These are phyloP conservation scores for Melanomma pulvis-pyrius DNA, from an alignment of 495 filamentous ascomycete genomes.

Conservation along the genomic window DNA sequence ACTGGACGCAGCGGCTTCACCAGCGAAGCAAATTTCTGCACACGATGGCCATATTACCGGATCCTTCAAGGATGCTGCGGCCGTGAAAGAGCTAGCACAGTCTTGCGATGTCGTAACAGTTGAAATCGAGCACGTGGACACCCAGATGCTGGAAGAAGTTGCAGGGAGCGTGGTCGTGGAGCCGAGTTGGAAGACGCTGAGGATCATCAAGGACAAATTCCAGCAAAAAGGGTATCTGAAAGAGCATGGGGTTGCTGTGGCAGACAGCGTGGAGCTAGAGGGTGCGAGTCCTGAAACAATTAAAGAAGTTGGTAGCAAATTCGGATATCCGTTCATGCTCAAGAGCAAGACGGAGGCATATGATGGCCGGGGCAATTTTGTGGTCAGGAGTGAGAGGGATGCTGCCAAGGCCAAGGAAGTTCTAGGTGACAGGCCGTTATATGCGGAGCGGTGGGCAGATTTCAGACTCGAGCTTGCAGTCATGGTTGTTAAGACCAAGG, in stretches of 20 bases:
- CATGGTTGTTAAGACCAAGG: conserved; percentile 90
- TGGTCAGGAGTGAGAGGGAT: conserved; percentile 67
- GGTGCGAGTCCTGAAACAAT: conserved; percentile 36
- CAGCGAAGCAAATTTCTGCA: conserved; percentile 89
- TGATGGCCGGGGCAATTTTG: conserved; percentile 90
- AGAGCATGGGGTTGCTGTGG: conserved; percentile 68
- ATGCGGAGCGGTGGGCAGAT: conserved; percentile 88
- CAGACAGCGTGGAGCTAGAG: conserved; percentile 63
- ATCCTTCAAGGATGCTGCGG: conserved; percentile 78
- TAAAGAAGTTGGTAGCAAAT: conserved; percentile 57
- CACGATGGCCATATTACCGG: conserved; percentile 75
- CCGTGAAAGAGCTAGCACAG: conserved; percentile 75
- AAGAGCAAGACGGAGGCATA: conserved; percentile 93
- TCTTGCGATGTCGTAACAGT: conserved; percentile 84
- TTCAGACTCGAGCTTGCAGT: conserved; percentile 89
- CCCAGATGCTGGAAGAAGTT: conserved; percentile 84
- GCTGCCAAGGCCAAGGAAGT: conserved; percentile 68
- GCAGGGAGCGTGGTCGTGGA: conserved; percentile 64
- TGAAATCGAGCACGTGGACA: conserved; percentile 98
- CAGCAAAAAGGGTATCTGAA: conserved; percentile 82
- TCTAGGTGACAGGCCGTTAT: conserved; percentile 72
- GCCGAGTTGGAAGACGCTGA: conserved; percentile 85
- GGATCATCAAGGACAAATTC: conserved; percentile 95
- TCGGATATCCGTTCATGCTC: conserved; percentile 91
- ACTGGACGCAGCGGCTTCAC: conserved; percentile 76